Evolutionary conservation across 2,329 filamentous ascomycete species (phyloP), one percentile per base, ranked within the genome.

Genomic region (Raffaelea deltoideospora): DNA sequence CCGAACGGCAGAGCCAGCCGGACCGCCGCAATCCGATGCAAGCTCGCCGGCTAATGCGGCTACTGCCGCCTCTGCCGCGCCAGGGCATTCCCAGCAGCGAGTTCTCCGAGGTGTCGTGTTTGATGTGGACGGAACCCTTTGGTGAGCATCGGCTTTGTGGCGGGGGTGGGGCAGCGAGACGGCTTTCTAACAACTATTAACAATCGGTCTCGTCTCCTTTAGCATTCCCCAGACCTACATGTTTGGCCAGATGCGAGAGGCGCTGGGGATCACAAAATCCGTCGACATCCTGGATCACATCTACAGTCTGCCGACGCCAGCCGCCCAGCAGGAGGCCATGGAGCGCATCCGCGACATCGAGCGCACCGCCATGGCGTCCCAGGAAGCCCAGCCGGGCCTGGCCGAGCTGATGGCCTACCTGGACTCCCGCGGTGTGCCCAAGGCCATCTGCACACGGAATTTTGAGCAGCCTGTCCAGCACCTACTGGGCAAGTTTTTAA

Each of bases 151-250:
- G 10, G 11, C 11, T 30, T 8, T 30, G 4, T 30, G n/a, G n/a
- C n/a, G n/a, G n/a, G n/a, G n/a, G n/a, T n/a, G n/a, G n/a, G n/a
- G n/a, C n/a, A n/a, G n/a, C n/a, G n/a, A n/a, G n/a, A n/a, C n/a
- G n/a, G n/a, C 11, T 30, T 19, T 30, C 11, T 30, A 5, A 8
- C 13, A n/a, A n/a, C n/a, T n/a, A n/a, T n/a, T n/a, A n/a, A n/a
- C n/a, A n/a, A n/a, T n/a, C n/a, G 31, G 44, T 26, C 15, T 20
- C 31, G 10, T 13, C 24, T 5, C 13, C 10, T 7, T 10, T 30
- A 93, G 86, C 54, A 63, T 87, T 40, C 88, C 88, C 0, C 88
- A 96, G 58, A 90, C 81, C 48, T 84, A 94, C 68, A 98, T 96
- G 88, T 96, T 96, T 59, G 56, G 60, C 17, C 70, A 92, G 52